These are phyloP conservation scores for Boehmeria nivea DNA, from an alignment of 306 rosid species.

Conservation along the genomic window DNA sequence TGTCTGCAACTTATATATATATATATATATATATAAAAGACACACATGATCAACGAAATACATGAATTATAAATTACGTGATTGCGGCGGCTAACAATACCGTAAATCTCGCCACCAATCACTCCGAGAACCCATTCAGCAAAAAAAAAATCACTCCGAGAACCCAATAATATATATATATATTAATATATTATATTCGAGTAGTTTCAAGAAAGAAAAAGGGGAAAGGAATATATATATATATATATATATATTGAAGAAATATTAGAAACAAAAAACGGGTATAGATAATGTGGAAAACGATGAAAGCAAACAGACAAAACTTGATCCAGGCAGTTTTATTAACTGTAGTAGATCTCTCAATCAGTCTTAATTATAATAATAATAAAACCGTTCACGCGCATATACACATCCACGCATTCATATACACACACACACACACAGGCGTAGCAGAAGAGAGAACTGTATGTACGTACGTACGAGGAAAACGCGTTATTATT, in stretches of 20 bases:
- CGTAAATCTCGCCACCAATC: slow-evolving; percentile 85
- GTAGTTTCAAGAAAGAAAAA: not conserved
- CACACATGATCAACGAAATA: slow-evolving; percentile 38
- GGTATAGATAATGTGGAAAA: not conserved
- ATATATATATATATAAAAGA: too few species aligned
- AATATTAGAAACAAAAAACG: not conserved
- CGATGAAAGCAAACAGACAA: slow-evolving; percentile 19
- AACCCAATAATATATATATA: too few species aligned
- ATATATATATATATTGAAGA: slow-evolving; percentile 4
- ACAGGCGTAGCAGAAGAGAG: not conserved
- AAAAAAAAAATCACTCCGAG: too few species aligned
- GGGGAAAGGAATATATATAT: too few species aligned
- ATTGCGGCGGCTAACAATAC: slow-evolving; percentile 69
- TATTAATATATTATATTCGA: not conserved
- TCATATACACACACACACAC: not conserved
- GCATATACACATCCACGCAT: not conserved
- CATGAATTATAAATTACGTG: slow-evolving; percentile 32
- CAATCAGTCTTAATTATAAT: too few species aligned
- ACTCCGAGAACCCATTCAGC: too few species aligned
- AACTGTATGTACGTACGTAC: not conserved
- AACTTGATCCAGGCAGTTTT: slow-evolving; percentile 2
- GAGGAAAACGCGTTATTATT: not conserved
- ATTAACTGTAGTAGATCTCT: not conserved
- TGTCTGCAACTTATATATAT: not conserved
- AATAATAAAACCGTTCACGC: too few species aligned